A percentile compares a stretch with the other conserved stretches of the same genome.
phyloP scores from a whole-genome alignment of 2,329 filamentous ascomycete species.

The Aspergillus vadensis region DNA sequence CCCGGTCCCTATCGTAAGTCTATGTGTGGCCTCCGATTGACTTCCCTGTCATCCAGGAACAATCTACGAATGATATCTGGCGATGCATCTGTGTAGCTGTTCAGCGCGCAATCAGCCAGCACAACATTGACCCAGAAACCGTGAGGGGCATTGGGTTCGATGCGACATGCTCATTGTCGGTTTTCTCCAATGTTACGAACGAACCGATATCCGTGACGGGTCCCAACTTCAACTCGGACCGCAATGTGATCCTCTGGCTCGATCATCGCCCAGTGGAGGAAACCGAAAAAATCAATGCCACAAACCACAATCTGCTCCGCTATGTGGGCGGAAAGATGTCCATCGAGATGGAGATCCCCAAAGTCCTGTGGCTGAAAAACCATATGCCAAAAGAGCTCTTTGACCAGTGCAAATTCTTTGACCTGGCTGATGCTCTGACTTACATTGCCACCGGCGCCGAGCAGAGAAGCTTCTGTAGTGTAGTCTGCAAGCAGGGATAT shows the following conservation, averaged over 20 bases:
- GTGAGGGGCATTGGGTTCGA: slow-evolving; percentile 95
- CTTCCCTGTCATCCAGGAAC: slow-evolving; percentile 64
- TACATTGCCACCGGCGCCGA: slow-evolving; percentile 92
- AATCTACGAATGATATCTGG: slow-evolving; percentile 98
- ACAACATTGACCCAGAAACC: slow-evolving; percentile 71
- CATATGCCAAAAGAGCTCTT: slow-evolving; percentile 94
- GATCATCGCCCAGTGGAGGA: slow-evolving; percentile 91
- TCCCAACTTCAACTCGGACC: slow-evolving; percentile 82
- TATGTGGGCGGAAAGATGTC: slow-evolving; percentile 99
- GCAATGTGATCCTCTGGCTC: slow-evolving; percentile 96
- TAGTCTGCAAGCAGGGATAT: slow-evolving; percentile 95
- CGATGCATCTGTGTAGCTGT: slow-evolving; percentile 88
- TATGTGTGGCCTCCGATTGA: slow-evolving; percentile 14
- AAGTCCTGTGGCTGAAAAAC: slow-evolving; percentile 97
- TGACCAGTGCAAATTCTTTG: slow-evolving; percentile 93
- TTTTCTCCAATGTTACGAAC: slow-evolving; percentile 86
- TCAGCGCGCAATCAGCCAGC: slow-evolving; percentile 76
- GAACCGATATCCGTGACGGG: slow-evolving; percentile 90
- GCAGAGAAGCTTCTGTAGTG: slow-evolving; percentile 89
- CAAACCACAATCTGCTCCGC: slow-evolving; percentile 85
- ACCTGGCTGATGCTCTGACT: slow-evolving; percentile 87
- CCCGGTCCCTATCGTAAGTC: not conserved
- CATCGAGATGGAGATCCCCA: slow-evolving; percentile 99
- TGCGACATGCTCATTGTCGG: slow-evolving; percentile 94
- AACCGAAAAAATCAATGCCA: slow-evolving; percentile 90